Conservation (phyloP, 2,329 filamentous ascomycete genomes). For the Penicillium hordei region DNA sequence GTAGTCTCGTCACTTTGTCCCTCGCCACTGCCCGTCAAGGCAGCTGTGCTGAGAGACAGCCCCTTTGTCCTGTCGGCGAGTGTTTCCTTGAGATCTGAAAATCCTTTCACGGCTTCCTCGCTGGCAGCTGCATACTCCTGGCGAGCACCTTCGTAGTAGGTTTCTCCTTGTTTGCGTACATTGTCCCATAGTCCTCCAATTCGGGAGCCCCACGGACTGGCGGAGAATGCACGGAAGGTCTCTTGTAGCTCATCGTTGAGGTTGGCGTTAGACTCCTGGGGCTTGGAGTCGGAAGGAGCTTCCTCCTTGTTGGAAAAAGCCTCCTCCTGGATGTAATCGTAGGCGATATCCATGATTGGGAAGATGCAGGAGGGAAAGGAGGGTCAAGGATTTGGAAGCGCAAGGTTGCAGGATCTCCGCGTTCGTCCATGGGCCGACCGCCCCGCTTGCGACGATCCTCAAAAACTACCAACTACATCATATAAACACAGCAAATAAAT, state of each 20-base stretch:
- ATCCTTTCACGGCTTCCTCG: conserved; percentile 77
- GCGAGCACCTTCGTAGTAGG: conserved; percentile 77
- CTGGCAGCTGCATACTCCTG: conserved; percentile 79
- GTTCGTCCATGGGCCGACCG: conserved; percentile 35
- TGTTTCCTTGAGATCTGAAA: conserved; percentile 67
- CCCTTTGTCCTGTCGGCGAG: conserved; percentile 72
- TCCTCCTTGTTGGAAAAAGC: conserved; percentile 60
- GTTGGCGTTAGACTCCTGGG: conserved; percentile 45
- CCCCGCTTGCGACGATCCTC: conserved; percentile 23
- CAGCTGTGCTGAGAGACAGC: conserved; percentile 60
- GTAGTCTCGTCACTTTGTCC: conserved; percentile 30
- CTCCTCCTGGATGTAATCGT: conserved; percentile 94
- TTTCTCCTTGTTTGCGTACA: conserved; percentile 93
- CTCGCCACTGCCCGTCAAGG: conserved; percentile 27
- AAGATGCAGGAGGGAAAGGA: conserved; percentile 4
- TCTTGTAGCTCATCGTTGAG: conserved; percentile 90
- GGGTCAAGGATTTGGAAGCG: conserved; percentile 14
- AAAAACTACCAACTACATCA: not conserved
- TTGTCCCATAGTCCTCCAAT: conserved; percentile 86
- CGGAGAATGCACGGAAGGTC: conserved; percentile 89
- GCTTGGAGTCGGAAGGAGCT: conserved; percentile 41
- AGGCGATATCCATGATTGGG: conserved; percentile 81
- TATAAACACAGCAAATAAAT: not conserved
- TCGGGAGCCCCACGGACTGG: conserved; percentile 84
- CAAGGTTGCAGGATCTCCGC: conserved; percentile 25